Evolutionary conservation across 768 basidiomycete genomes (phyloP).

Genomic region (Pleurotus sapidus): DNA sequence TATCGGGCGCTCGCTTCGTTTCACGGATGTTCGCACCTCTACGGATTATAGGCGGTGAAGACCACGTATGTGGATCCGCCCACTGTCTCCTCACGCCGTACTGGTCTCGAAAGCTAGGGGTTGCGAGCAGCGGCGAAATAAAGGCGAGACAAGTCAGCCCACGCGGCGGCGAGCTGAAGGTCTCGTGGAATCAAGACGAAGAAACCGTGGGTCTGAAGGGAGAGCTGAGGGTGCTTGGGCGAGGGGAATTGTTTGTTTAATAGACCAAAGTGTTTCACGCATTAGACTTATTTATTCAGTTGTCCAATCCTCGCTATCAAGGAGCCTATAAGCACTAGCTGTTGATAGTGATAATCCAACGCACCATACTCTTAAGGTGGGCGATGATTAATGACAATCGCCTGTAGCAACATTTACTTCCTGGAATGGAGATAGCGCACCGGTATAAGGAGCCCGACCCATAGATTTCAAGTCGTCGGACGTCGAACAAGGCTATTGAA

Average conservation of each 20-base stretch:
- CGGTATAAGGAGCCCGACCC: too few species aligned
- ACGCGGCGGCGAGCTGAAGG: constrained; percentile 42
- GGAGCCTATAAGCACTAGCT: too few species aligned
- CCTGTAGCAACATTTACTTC: too few species aligned
- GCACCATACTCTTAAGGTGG: too few species aligned
- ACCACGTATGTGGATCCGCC: constrained; percentile 53
- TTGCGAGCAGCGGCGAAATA: constrained; percentile 29
- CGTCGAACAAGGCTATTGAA: too few species aligned
- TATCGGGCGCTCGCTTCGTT: constrained; percentile 32
- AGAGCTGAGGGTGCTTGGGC: constrained; percentile 28
- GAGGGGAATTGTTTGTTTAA: constrained; percentile 26
- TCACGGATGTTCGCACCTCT: constrained; percentile 50
- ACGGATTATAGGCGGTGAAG: constrained; percentile 33
- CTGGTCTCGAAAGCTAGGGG: constrained; percentile 37
- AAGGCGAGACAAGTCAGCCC: constrained; percentile 50
- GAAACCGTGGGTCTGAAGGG: constrained; percentile 32
- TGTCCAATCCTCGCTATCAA: too few species aligned
- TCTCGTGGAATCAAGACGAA: constrained; percentile 33
- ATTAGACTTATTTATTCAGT: too few species aligned
- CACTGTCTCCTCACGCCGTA: constrained; percentile 49
- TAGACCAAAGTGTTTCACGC: neutral
- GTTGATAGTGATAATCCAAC: too few species aligned
- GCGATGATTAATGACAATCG: too few species aligned
- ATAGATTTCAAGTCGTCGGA: too few species aligned
- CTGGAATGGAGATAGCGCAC: too few species aligned